phyloP scores from a whole-genome alignment of 495 filamentous ascomycete species.

The Gamarada debralockiae region DNA sequence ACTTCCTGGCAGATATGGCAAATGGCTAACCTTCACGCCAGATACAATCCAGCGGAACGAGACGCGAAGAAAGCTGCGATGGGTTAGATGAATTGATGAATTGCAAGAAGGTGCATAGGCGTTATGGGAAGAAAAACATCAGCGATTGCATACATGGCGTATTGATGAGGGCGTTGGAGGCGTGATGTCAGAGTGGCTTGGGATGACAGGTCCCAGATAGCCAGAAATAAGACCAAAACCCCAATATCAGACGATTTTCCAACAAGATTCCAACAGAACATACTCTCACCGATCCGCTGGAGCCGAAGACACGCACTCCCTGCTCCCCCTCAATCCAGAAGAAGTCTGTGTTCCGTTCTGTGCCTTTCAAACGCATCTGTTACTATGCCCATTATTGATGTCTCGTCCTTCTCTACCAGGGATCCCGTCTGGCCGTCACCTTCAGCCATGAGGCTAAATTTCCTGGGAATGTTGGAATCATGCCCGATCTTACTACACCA shows the following conservation, averaged over 20 bases:
- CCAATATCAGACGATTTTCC: constrained; percentile 10
- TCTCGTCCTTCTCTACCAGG: constrained; percentile 1
- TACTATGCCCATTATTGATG: background rate
- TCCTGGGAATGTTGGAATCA: background rate
- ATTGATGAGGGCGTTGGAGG: constrained; percentile 17
- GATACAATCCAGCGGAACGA: constrained; percentile 30
- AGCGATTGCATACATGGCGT: constrained; percentile 20
- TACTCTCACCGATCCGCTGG: constrained; percentile 1
- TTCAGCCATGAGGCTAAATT: constrained; percentile 11
- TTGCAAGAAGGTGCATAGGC: constrained; percentile 2
- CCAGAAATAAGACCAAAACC: constrained; percentile 6
- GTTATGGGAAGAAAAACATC: constrained; percentile 5
- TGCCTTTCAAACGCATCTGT: constrained; percentile 13
- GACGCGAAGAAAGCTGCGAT: constrained; percentile 24
- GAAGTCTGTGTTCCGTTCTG: constrained; percentile 4
- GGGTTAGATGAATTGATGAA: constrained; percentile 3
- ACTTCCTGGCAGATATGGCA: background rate
- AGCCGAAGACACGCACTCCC: background rate
- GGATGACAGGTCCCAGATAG: constrained; percentile 1
- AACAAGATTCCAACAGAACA: constrained; percentile 6
- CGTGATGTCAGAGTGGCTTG: background rate
- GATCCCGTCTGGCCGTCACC: constrained; percentile 1
- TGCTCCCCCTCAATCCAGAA: constrained; percentile 1
- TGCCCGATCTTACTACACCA: background rate
- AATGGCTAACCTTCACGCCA: constrained; percentile 10